Evolutionary conservation across 2,329 filamentous ascomycete species (phyloP), one percentile per base, ranked within the genome.

Genomic region (Diaporthe ilicicola): DNA sequence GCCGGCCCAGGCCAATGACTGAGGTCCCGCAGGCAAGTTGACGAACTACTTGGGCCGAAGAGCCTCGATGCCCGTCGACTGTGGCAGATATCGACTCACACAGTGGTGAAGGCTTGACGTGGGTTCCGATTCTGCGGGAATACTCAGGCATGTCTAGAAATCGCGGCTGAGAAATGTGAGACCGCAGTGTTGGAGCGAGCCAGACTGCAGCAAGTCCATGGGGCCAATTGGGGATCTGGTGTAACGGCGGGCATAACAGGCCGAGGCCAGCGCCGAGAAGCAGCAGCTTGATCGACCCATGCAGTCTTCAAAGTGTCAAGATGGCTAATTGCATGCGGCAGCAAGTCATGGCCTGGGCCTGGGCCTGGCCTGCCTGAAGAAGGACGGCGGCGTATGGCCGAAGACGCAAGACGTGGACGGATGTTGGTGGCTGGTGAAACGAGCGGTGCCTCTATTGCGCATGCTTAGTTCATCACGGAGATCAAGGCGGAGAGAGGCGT

Each of bases 371-470:
- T 48, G 56, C 34, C 56, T 42, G 39, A 17, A 12, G 42, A 17
- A 32, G 17, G 17, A 42, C 17, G 39, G 56, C 19, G 56, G 56
- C 55, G 37, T 9, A 9, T 19, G 56, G 56, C 42, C 56, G 39
- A 17, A 61, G 56, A 59, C 24, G 56, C 32, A 39, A 61, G 39
- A 61, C 32, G 12, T 61, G 39, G 39, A 19, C 24, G 39, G 22
- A 24, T 32, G 56, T 34, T 62, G 42, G 56, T 46, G 56, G 56
- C 56, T 62, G 56, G 44, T 62, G 56, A 62, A 62, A 62, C 56
- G 46, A 48, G 44, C 2, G 19, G 56, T 48, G 56, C 56, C 56
- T 48, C 56, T 62, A 9, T 34, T 34, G 42, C 56, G 56, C 56
- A 62, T 48, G 39, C 56, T 48, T 34, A 61, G 56, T 42, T 32